These are phyloP conservation scores for Vararia minispora DNA, from an alignment of 768 basidiomycete species.

Conservation along the genomic window DNA sequence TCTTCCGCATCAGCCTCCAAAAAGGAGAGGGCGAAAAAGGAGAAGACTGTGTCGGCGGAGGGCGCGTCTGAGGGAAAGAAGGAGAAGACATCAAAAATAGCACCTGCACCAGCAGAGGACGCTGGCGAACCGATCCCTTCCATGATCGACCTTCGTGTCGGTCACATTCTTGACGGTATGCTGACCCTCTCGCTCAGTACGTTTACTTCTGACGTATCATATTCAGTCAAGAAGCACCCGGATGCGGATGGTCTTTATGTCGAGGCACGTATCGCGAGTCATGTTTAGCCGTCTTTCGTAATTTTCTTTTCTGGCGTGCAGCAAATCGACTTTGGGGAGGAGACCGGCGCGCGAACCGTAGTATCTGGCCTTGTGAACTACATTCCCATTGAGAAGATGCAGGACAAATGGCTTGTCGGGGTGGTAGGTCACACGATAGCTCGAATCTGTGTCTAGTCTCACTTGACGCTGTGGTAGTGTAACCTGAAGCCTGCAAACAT, in stretches of 20 bases:
- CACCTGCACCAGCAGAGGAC: conserved; percentile 38
- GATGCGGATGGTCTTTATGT: conserved; percentile 98
- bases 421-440: conserved; percentile 40
- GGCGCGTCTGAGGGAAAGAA: conserved; percentile 25
- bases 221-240: conserved; percentile 83
- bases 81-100: conserved; percentile 18
- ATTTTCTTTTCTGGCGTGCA: conserved; percentile 18
- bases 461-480: conserved; percentile 34
- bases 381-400: conserved; percentile 91
- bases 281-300: conserved; percentile 1
- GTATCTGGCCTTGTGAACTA: conserved; percentile 96
- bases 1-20: conserved; percentile 17
- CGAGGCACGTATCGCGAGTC: conserved; percentile 40
- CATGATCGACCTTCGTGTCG: conserved; percentile 95
- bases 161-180: conserved; percentile 83
- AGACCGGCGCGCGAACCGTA: conserved; percentile 88
- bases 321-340: conserved; percentile 96
- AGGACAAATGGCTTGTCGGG: conserved; percentile 69
- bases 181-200: not conserved
- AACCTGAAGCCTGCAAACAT: conserved; percentile 94
- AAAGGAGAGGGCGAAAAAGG: conserved; percentile 31
- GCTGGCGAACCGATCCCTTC: conserved; percentile 80
- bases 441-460: not conserved
- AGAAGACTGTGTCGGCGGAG: conserved; percentile 31
- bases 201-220: not conserved